phyloP scores from a whole-genome alignment of 345 rosid species.

The Arabidopsis suecica region DNA sequence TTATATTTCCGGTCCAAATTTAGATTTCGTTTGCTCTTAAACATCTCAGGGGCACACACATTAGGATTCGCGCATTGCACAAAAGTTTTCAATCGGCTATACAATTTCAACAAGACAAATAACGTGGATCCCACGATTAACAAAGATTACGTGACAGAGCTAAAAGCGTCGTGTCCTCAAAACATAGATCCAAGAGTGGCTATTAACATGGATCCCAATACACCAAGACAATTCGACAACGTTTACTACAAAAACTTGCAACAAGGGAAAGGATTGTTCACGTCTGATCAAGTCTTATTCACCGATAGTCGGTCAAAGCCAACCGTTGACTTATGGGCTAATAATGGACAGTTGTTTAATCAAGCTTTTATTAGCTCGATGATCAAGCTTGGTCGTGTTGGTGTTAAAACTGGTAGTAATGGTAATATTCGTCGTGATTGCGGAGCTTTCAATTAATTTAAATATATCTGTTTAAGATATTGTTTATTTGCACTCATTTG shows the following conservation, averaged over 20 bases:
- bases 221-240: slow-evolving; percentile 72
- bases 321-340: slow-evolving; percentile 67
- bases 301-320: slow-evolving; percentile 62
- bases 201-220: slow-evolving; percentile 78
- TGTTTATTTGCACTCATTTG: background rate
- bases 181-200: slow-evolving; percentile 72
- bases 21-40: slow-evolving; percentile 1
- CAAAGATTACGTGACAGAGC: slow-evolving; percentile 60
- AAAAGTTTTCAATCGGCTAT: slow-evolving; percentile 61
- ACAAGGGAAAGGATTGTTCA: slow-evolving; percentile 74
- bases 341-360: slow-evolving; percentile 49
- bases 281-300: slow-evolving; percentile 78
- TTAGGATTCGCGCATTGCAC: slow-evolving; percentile 77
- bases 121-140: slow-evolving; percentile 70
- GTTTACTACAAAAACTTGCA: slow-evolving; percentile 69
- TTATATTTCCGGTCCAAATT: background rate
- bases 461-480: background rate
- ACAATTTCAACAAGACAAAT: slow-evolving; percentile 59
- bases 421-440: slow-evolving; percentile 75
- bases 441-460: slow-evolving; percentile 52
- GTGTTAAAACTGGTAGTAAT: slow-evolving; percentile 62
- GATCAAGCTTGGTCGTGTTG: slow-evolving; percentile 73
- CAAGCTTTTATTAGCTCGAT: slow-evolving; percentile 65
- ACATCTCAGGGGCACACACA: slow-evolving; percentile 66
- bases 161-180: slow-evolving; percentile 65